These are phyloP conservation scores for Trichophaea hybrida DNA, from an alignment of 2,329 filamentous ascomycete species.

Conservation along the genomic window DNA sequence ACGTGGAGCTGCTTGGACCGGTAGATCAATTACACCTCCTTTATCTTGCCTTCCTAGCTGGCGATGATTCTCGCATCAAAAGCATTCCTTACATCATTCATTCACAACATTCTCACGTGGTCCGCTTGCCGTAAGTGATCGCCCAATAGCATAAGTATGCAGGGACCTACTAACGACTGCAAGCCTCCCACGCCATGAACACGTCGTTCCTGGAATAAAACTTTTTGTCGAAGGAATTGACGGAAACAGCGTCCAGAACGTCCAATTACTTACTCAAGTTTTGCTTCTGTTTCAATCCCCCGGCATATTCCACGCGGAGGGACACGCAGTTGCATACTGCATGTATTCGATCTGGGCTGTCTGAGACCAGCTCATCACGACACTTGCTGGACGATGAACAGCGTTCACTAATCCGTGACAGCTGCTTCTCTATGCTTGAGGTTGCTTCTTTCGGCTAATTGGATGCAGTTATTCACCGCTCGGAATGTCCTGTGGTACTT, in stretches of 20 bases:
- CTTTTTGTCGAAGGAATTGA: not conserved
- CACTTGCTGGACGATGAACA: constrained; percentile 2
- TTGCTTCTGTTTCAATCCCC: not conserved
- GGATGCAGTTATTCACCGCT: not conserved
- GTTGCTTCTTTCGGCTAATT: not conserved
- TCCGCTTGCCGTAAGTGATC: not conserved
- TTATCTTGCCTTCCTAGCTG: not conserved
- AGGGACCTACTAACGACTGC: constrained; percentile 15
- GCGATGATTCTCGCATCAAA: not conserved
- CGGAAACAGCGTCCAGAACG: not conserved
- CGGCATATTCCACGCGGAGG: not conserved
- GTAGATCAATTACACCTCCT: not conserved
- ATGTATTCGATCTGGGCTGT: not conserved
- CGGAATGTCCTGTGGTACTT: not conserved
- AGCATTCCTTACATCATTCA: not conserved
- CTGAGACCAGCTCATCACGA: constrained; percentile 3
- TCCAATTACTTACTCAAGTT: not conserved
- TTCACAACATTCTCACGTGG: not conserved
- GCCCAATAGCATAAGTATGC: constrained; percentile 9
- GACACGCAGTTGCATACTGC: constrained; percentile 4
- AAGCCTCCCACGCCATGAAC: constrained; percentile 15
- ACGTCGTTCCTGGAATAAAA: constrained; percentile 18
- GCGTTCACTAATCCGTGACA: not conserved
- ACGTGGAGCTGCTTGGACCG: constrained; percentile 1
- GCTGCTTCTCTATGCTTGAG: not conserved